Evolutionary conservation across 768 basidiomycete genomes (phyloP).

Genomic region (Infundibulicybe gibba): DNA sequence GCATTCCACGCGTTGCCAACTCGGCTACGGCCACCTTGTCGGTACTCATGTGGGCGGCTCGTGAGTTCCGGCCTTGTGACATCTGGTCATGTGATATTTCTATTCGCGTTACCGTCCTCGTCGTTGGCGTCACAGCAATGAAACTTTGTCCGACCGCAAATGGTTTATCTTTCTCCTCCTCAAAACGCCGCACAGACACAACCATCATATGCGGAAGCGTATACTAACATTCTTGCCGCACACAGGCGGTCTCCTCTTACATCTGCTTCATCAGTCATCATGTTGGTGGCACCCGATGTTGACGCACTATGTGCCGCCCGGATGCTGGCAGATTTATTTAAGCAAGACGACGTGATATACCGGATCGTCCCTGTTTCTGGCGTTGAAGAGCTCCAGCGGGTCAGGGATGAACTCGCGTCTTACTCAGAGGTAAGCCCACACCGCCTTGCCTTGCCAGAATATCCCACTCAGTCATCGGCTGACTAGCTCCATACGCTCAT

Average conservation of each 20-base stretch:
- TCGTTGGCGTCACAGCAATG: no score
- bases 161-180: constrained; percentile 74
- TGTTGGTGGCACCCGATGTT: constrained; percentile 87
- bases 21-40: no score
- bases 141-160: constrained; percentile 14
- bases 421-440: constrained; percentile 59
- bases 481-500: constrained; percentile 82
- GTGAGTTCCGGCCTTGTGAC: no score
- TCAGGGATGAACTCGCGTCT: constrained; percentile 61
- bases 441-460: not conserved
- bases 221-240: constrained; percentile 64
- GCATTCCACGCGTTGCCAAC: no score
- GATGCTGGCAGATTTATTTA: constrained; percentile 87
- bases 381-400: constrained; percentile 66
- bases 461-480: not conserved
- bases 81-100: no score
- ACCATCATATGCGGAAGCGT: constrained; percentile 70
- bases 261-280: constrained; percentile 79
- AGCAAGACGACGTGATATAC: constrained; percentile 92
- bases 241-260: constrained; percentile 72
- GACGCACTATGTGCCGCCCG: constrained; percentile 90
- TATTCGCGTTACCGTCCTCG: no score
- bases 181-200: constrained; percentile 55
- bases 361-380: constrained; percentile 88
- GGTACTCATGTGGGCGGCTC: no score